Base-by-base conservation (phyloP, 2,329 filamentous ascomycete species). In the Thielaviopsis musarum region DNA sequence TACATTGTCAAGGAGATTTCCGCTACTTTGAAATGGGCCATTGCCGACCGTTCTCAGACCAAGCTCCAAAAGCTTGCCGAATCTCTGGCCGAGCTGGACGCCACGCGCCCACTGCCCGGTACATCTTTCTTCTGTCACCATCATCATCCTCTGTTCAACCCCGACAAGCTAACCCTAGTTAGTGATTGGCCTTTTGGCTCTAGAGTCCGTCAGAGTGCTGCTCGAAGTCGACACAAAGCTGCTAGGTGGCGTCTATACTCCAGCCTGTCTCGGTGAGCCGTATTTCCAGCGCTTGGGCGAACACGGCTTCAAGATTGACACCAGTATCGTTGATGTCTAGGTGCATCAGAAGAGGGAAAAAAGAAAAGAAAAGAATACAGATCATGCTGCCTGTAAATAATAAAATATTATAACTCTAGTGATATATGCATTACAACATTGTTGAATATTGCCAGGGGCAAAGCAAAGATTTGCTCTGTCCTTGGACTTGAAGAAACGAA, bases 11-110 rank as follows among this genome's bases (percentile, higher is more conserved):
- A 77, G 15, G 73, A 80, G 64, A 75, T 89, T 0, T 86, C 90
- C 0, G 88, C 85, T 19, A 80, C 88, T 68, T 70, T 95, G 63
- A 89, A 82, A 74, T 96, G 91, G 91, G 91, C 88, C 15, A 75
- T 96, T 59, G 88, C 89, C 53, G 91, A 91, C 30, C 85, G 91
- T 26, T 91, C 87, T n/a, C 74, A 77, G 55, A 73, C 76, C 55
- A 95, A 95, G 70, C 77, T 97, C 4, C 78, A 85, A 64, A 72
- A 73, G 49, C 71, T 96, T 12, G 81, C 83, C 7, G 74, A 82
- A 57, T 81, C 87, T 59, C 77, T 91, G 68, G 82, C 66, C 86
- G 61, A 87, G 87, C 67, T 75, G 83, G 1, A 62, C 19, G 21
- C 52, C n/a, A 83, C 94, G 69, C 83, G 91, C 58, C 67, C 74